Evolutionary conservation across 371 early-diverging fungal species (phyloP).

Genomic region (Syncephalis plumigaleata): DNA sequence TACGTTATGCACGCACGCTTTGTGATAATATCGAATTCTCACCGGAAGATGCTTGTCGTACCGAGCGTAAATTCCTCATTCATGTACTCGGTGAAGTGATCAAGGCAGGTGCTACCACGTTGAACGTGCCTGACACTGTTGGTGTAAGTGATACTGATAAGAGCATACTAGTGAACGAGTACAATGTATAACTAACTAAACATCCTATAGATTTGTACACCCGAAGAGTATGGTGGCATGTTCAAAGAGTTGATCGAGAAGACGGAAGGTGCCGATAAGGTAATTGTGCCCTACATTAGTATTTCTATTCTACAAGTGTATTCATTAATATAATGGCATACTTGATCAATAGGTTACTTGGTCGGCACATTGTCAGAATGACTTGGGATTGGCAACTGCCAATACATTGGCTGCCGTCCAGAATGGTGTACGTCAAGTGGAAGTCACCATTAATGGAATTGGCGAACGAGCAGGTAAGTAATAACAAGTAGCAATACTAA

Average conservation of each 20-base stretch:
- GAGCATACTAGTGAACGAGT: conserved; percentile 26
- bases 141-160: conserved; percentile 33
- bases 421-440: conserved; percentile 90
- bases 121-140: conserved; percentile 94
- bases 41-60: conserved; percentile 87
- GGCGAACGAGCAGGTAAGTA: conserved; percentile 75
- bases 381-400: conserved; percentile 91
- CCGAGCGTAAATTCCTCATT: conserved; percentile 74
- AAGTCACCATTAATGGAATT: conserved; percentile 94
- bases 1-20: conserved; percentile 54
- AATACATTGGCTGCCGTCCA: conserved; percentile 80
- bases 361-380: conserved; percentile 95
- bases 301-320: no score
- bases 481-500: not conserved
- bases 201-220: conserved; percentile 30
- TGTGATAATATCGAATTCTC: conserved; percentile 87
- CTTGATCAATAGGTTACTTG: conserved; percentile 35
- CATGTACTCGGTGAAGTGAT: conserved; percentile 73
- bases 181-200: not conserved
- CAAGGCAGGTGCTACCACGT: conserved; percentile 83
- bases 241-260: conserved; percentile 65
- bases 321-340: no score
- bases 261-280: conserved; percentile 53
- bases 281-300: no score
- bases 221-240: conserved; percentile 72